Evolutionary conservation across 1,284 basidiomycete species (phyloP).

Genomic region (Heterobasidion irregulare): DNA sequence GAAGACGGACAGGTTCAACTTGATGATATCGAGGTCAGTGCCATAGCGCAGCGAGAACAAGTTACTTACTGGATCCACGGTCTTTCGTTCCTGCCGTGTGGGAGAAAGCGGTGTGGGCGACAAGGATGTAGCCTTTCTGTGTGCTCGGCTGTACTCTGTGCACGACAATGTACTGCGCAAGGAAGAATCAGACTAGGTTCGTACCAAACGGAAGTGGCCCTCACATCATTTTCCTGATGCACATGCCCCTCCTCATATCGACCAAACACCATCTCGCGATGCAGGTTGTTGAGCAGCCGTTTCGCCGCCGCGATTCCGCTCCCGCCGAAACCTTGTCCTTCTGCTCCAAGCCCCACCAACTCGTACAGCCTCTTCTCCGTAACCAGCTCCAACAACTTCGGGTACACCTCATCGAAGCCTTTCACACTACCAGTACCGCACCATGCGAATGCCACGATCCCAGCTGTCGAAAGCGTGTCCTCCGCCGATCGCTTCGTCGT

Average conservation of each 20-base stretch:
- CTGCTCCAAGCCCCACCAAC: slow-evolving; percentile 38
- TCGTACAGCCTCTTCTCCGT: slow-evolving; percentile 77
- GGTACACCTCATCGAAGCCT: slow-evolving; percentile 95
- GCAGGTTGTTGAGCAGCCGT: slow-evolving; percentile 77
- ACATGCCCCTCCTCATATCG: slow-evolving; percentile 88
- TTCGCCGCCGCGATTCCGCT: slow-evolving; percentile 80
- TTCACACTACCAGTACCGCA: slow-evolving; percentile 89
- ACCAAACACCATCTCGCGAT: slow-evolving; percentile 81
- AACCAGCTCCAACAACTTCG: slow-evolving; percentile 83
- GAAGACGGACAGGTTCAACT: slow-evolving; percentile 82
- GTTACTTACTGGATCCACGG: slow-evolving; percentile 62
- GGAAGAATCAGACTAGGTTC: not conserved
- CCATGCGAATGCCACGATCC: slow-evolving; percentile 80
- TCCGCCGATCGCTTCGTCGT: slow-evolving; percentile 85
- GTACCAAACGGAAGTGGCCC: slow-evolving; percentile 20
- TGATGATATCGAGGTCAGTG: not conserved
- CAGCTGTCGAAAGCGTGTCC: slow-evolving; percentile 87
- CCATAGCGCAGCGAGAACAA: not conserved
- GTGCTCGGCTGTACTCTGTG: slow-evolving; percentile 88
- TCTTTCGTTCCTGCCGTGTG: slow-evolving; percentile 61
- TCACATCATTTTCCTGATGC: slow-evolving; percentile 88
- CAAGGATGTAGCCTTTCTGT: slow-evolving; percentile 84
- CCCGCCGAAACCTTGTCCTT: slow-evolving; percentile 30
- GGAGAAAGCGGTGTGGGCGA: slow-evolving; percentile 84
- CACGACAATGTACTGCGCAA: slow-evolving; percentile 76